Percentiles rank a stretch among this genome's conserved stretches.
These are phyloP conservation scores for Protomyces inouyei DNA, from an alignment of 1,139 yeast genomes.

Conservation along the genomic window DNA sequence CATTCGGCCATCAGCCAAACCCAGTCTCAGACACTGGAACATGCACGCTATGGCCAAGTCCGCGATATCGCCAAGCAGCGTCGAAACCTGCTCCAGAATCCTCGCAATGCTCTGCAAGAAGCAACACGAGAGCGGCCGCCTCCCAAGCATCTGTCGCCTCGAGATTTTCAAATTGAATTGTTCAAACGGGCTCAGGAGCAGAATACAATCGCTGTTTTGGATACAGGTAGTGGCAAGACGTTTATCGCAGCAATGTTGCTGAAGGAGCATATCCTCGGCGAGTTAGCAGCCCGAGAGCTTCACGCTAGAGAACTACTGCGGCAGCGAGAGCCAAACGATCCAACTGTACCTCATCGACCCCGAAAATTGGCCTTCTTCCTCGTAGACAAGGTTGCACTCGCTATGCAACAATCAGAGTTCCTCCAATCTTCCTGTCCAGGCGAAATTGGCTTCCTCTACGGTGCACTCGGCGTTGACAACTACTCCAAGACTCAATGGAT, in stretches of 20 bases:
- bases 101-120: background rate
- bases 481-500: constrained; percentile 24
- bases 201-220: constrained; percentile 30
- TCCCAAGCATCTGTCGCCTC: background rate
- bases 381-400: constrained; percentile 30
- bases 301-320: background rate
- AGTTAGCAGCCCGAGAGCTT: constrained; percentile 2
- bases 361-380: constrained; percentile 25
- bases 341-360: background rate
- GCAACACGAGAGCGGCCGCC: background rate
- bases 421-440: constrained; percentile 25
- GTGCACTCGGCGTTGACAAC: constrained; percentile 28
- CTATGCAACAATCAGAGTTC: constrained; percentile 30
- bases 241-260: constrained; percentile 28
- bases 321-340: background rate
- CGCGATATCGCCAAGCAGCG: constrained; percentile 27
- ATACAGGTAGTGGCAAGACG: constrained; percentile 31
- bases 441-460: constrained; percentile 23
- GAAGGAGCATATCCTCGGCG: constrained; percentile 8
- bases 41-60: constrained; percentile 37
- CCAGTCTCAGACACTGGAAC: background rate
- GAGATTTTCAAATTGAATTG: constrained; percentile 29
- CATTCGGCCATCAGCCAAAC: background rate
- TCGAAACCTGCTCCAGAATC: background rate
- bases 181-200: constrained; percentile 20